A percentile compares a stretch with the other conserved stretches of the same genome.
Conservation (phyloP, 2,329 filamentous ascomycete species). For the Neoscytalidium dimidiatum region DNA sequence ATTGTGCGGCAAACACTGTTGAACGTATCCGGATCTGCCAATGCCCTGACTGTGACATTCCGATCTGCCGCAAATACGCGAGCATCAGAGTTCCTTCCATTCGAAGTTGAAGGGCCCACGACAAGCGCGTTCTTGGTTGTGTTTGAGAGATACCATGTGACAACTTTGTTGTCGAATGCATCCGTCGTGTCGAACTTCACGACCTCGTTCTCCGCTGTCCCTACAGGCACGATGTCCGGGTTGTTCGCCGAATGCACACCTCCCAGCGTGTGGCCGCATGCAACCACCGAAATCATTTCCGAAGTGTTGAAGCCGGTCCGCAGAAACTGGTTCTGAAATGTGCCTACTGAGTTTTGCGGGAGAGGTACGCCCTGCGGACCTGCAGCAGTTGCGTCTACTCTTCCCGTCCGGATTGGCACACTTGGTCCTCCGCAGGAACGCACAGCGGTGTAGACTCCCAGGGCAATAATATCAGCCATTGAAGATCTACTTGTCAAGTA, state of each 20-base stretch:
- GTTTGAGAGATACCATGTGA: slow-evolving; percentile 58
- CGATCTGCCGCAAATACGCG: slow-evolving; percentile 58
- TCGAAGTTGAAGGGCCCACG: slow-evolving; percentile 50
- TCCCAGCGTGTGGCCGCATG: slow-evolving; percentile 64
- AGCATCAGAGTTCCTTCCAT: slow-evolving; percentile 56
- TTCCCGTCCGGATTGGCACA: slow-evolving; percentile 56
- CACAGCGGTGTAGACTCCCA: slow-evolving; percentile 60
- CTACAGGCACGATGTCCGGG: slow-evolving; percentile 53
- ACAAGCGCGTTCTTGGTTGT: slow-evolving; percentile 59
- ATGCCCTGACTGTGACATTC: slow-evolving; percentile 56
- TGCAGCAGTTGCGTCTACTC: slow-evolving; percentile 54
- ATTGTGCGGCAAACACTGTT: slow-evolving; percentile 52
- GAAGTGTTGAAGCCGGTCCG: slow-evolving; percentile 58
- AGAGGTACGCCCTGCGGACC: slow-evolving; percentile 58
- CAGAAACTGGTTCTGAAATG: slow-evolving; percentile 57
- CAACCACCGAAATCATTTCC: slow-evolving; percentile 63
- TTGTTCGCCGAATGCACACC: slow-evolving; percentile 60
- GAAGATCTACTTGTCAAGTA: slow-evolving; percentile 55
- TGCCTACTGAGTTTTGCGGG: slow-evolving; percentile 56
- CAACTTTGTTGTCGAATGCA: slow-evolving; percentile 59
- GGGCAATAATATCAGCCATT: slow-evolving; percentile 60
- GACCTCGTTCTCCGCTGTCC: slow-evolving; percentile 47
- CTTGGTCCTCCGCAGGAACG: slow-evolving; percentile 60
- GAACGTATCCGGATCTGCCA: slow-evolving; percentile 52
- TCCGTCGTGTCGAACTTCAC: slow-evolving; percentile 51